Evolutionary conservation across 2,329 filamentous ascomycete species (phyloP), one percentile per base, ranked within the genome.

Genomic region (Penicillium frequentans): DNA sequence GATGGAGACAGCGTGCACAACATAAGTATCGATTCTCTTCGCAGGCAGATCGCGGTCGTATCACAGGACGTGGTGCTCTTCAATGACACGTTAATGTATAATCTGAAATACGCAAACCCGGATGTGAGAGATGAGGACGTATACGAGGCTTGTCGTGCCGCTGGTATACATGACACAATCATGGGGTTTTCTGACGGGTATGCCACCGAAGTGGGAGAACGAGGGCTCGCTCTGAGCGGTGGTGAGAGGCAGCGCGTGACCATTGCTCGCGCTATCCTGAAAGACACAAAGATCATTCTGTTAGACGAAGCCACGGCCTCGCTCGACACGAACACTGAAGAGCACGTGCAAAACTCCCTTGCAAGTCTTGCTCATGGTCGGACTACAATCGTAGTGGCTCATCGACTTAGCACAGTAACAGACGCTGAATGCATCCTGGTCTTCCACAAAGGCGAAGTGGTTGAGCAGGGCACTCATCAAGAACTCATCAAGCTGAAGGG

Each of bases 361-460:
- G 59, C 60, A 6, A 56, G 58, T 37, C 29, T 60, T 16, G 58
- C 53, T 23, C 31, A 43, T 23, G 59, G 51, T 9, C 57, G 73
- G n/a, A 74, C 73, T 14, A 74, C 68, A 6, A 52, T 75, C 53
- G 65, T 70, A 5, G 68, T 77, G 52, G 74, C 74, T 52, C 91
- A 96, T 74, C 88, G 91, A 52, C 79, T 96, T 23, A 95, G 90
- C 29, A 92, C 88, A 1, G 93, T 93, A 65, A 92, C 90, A 4
- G 88, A 90, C 57, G 91, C 91, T 7, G 90, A 96, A 71, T 89
- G 92, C 68, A 92, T 96, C 58, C 80, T 92, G 51, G 91, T 95
- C 44, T 81, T 92, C 27, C 86, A 89, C 62, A 84, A 86, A 57
- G 91, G 91, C 16, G 81, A 83, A 42, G 88, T 96, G 50, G 84